These are phyloP conservation scores for Colletotrichum nymphaeae DNA, from an alignment of 2,329 filamentous ascomycete genomes.

Conservation along the genomic window DNA sequence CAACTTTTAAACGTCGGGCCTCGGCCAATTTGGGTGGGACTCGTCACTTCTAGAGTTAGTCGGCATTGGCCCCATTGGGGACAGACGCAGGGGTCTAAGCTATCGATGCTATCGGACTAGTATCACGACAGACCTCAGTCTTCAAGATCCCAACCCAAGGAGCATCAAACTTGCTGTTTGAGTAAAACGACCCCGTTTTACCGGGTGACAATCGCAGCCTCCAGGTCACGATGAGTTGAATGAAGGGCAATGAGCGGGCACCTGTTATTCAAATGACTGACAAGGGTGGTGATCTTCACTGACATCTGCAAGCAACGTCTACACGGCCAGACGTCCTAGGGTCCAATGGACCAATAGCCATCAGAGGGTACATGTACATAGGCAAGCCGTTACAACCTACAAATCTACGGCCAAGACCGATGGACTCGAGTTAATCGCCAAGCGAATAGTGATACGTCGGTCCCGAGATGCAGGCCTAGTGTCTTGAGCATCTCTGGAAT, in stretches of 20 bases:
- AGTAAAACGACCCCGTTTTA: neutral
- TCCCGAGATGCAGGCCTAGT: too few species aligned
- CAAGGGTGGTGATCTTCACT: neutral
- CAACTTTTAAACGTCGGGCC: neutral
- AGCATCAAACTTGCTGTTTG: neutral
- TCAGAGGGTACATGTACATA: neutral
- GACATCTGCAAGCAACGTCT: neutral
- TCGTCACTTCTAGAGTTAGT: neutral
- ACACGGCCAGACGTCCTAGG: neutral
- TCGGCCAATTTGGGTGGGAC: neutral
- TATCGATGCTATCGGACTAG: neutral
- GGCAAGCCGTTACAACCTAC: neutral
- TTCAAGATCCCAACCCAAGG: neutral
- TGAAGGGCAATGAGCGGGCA: neutral
- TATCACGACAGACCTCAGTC: neutral
- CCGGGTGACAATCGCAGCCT: neutral
- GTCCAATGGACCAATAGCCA: too few species aligned
- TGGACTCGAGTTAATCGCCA: neutral
- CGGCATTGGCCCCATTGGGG: neutral
- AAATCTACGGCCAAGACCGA: neutral
- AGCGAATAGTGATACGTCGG: too few species aligned
- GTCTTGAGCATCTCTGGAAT: too few species aligned
- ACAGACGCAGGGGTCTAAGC: neutral
- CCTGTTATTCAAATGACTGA: neutral
- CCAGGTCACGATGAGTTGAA: neutral